These are phyloP conservation scores for Wallacemonas sp. DNA, from an alignment of 208 protist genomes.

Conservation along the genomic window DNA sequence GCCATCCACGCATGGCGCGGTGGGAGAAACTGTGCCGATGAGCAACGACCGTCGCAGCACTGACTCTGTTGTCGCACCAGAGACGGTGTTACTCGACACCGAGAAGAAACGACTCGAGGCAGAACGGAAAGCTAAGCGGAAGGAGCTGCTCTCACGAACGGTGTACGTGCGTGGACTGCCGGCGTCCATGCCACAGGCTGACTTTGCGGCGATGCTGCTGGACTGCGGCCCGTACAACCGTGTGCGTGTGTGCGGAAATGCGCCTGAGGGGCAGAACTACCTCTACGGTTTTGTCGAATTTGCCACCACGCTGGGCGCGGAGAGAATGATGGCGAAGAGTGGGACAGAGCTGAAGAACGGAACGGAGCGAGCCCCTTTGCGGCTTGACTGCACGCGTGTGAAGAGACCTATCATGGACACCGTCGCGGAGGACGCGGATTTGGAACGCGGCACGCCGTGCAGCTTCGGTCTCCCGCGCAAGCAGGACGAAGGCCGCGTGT, in stretches of 20 bases:
- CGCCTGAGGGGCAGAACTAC: conserved; percentile 44
- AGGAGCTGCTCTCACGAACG: conserved; percentile 40
- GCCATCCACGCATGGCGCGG: neutral
- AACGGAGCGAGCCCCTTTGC: conserved; percentile 38
- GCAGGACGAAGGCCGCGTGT: conserved; percentile 27
- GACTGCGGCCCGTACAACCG: conserved; percentile 66
- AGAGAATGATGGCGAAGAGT: conserved; percentile 34
- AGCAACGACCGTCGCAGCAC: neutral
- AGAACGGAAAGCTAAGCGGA: conserved; percentile 4
- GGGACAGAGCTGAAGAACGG: conserved; percentile 54
- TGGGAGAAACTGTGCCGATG: neutral
- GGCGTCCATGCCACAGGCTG: conserved; percentile 43
- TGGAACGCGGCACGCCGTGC: conserved; percentile 31
- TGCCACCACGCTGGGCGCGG: conserved; percentile 25
- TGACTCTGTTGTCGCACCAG: neutral
- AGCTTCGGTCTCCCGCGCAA: conserved; percentile 28
- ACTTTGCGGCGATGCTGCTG: conserved; percentile 53
- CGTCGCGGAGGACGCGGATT: conserved; percentile 56
- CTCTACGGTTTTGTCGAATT: conserved; percentile 75
- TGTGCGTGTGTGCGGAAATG: conserved; percentile 61
- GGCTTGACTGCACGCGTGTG: conserved; percentile 54
- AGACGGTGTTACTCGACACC: neutral
- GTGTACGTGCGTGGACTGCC: conserved; percentile 61
- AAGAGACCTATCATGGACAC: conserved; percentile 61
- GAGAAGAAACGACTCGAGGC: conserved; percentile 1